These are phyloP conservation scores for Yarrowia keelungensis DNA, from an alignment of 805 yeast species.

Conservation along the genomic window DNA sequence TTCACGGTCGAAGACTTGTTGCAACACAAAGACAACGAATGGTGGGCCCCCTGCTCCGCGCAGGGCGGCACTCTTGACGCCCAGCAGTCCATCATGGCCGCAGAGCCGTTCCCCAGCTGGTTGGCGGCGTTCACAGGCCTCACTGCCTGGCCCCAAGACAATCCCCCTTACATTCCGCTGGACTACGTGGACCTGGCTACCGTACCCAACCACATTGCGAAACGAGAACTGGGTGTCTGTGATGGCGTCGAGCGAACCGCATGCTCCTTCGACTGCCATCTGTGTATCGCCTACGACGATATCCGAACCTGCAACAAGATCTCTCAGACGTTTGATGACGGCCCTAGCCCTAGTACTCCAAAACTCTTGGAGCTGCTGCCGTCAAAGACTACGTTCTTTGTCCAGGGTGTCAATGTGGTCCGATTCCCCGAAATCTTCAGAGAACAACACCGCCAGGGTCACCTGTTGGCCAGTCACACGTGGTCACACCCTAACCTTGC, in stretches of 20 bases:
- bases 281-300: slow-evolving; percentile 79
- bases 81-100: slow-evolving; percentile 7
- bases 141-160: slow-evolving; percentile 73
- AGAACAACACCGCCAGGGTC: slow-evolving; percentile 65
- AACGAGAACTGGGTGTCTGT: slow-evolving; percentile 59
- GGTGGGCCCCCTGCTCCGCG: slow-evolving; percentile 32
- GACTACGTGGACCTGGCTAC: slow-evolving; percentile 66
- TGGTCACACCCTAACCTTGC: slow-evolving; percentile 93
- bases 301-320: slow-evolving; percentile 73
- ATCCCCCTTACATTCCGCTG: slow-evolving; percentile 87
- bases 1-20: slow-evolving; percentile 26
- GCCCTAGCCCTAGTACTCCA: slow-evolving; percentile 80
- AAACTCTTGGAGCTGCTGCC: slow-evolving; percentile 60
- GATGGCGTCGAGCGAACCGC: slow-evolving; percentile 55
- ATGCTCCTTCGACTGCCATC: slow-evolving; percentile 87
- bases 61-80: slow-evolving; percentile 2
- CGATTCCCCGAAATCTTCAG: slow-evolving; percentile 75
- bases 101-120: slow-evolving; percentile 79
- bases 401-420: slow-evolving; percentile 81
- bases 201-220: slow-evolving; percentile 57
- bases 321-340: slow-evolving; percentile 94
- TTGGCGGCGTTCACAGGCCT: slow-evolving; percentile 75
- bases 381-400: slow-evolving; percentile 77
- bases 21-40: slow-evolving; percentile 33
- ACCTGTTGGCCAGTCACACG: slow-evolving; percentile 85